These are phyloP conservation scores for Parietaria judaica DNA, from an alignment of 306 rosid species.

Conservation along the genomic window DNA sequence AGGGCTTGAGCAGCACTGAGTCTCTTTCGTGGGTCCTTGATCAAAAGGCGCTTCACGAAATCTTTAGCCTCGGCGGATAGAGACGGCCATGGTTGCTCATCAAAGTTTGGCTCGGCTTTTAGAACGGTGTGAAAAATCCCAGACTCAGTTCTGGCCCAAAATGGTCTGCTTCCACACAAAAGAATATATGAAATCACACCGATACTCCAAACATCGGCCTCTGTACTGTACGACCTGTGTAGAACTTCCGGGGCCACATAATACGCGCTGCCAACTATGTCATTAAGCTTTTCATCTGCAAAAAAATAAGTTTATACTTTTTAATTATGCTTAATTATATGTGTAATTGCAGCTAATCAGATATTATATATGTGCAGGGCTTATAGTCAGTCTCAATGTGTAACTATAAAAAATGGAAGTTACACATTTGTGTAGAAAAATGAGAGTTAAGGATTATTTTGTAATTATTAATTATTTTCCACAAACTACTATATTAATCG, in stretches of 20 bases:
- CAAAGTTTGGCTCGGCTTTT: conserved; percentile 83
- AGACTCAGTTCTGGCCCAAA: conserved; percentile 95
- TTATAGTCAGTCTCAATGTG: no score
- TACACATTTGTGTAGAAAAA: no score
- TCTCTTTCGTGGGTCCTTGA: conserved; percentile 89
- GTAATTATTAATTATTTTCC: no score
- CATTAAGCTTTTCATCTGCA: conserved; percentile 88
- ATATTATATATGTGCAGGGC: no score
- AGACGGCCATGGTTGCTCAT: conserved; percentile 94
- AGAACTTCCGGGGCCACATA: conserved; percentile 97
- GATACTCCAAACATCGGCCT: conserved; percentile 91
- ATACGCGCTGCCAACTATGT: conserved; percentile 97
- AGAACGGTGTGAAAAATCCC: conserved; percentile 85
- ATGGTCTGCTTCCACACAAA: conserved; percentile 94
- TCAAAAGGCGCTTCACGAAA: conserved; percentile 74
- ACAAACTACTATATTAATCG: not conserved
- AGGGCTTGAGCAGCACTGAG: conserved; percentile 90
- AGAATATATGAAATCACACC: conserved; percentile 93
- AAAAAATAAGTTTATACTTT: conserved; percentile 19
- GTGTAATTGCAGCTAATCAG: no score
- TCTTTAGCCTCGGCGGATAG: conserved; percentile 64
- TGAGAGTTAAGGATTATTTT: no score
- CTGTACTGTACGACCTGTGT: conserved; percentile 79
- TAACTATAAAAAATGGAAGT: no score
- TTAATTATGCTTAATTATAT: no score